Evolutionary conservation across 1,139 yeast genomes (phyloP), one percentile per base, ranked within the genome.

Genomic region (Suhomyces yuchorum): DNA sequence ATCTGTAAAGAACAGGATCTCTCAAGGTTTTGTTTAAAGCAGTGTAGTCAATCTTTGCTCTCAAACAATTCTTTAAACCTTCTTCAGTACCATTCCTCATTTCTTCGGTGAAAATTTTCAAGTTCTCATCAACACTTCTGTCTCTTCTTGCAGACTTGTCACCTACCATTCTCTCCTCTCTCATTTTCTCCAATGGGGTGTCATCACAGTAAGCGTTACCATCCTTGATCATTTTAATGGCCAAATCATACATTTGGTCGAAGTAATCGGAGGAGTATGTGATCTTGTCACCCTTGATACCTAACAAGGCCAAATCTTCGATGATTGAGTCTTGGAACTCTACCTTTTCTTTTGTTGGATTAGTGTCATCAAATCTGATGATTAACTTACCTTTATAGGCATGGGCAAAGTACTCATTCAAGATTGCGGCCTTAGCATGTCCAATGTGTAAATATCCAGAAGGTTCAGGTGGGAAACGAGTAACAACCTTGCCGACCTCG

Each of bases 131-230:
- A 49, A 92, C 85, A 12, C 91, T 62, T 68, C 97, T 84, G 59
- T 89, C 91, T 77, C 98, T 88, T 76, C 97, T 86, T 43, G 81
- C 84, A 47, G 96, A 86, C 48, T 92, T 85, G 59, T 89, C 86
- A 67, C 98, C 99, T 54, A 90, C 96, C 88, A 89, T 89, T 79
- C 99, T 88, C 78, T 93, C 95, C 65, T 91, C 96, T 76, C 99
- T 87, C 98, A 93, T 93, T 67, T 81, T 78, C 63, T 92, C 98
- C 62, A 84, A 82, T 49, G 91, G 89, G 42, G 98, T 93, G 64
- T 93, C 97, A 66, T 93, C 98, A 77, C 96, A 89, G 75, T 93
- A 93, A 42, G 98, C 98, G 60, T 88, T 85, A 53, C 97, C 98
- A 48, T 88, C 96, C 71, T 88, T 87, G 75, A 93, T 92, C 83